These are phyloP conservation scores for Brassica juncea DNA, from an alignment of 345 rosid species.

Conservation along the genomic window DNA sequence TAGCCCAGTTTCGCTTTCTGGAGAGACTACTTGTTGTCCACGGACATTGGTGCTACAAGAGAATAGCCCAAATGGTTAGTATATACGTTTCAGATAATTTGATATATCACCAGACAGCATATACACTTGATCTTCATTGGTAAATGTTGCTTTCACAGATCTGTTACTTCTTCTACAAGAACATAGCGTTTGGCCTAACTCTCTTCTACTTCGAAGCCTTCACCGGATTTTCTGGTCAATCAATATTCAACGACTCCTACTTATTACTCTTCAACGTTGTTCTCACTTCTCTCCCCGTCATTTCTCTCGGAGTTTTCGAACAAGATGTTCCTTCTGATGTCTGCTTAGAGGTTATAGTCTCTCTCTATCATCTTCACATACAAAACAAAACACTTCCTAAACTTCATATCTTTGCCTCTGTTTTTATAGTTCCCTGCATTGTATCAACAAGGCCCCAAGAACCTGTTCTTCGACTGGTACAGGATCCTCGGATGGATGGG, in stretches of 20 bases:
- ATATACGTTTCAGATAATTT: background rate
- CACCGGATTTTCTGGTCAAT: constrained; percentile 68
- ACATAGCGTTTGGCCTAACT: constrained; percentile 73
- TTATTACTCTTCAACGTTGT: constrained; percentile 67
- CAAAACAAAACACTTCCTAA: background rate
- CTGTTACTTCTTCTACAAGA: constrained; percentile 75
- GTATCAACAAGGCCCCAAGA: constrained; percentile 73
- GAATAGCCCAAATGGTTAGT: constrained; percentile 77
- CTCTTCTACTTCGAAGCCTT: constrained; percentile 67
- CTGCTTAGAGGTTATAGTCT: constrained; percentile 63
- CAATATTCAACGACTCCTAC: constrained; percentile 65
- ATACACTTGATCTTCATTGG: constrained; percentile 23
- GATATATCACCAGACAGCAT: background rate
- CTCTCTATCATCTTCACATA: background rate
- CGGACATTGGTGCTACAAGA: constrained; percentile 83
- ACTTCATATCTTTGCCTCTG: background rate
- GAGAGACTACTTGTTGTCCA: constrained; percentile 77
- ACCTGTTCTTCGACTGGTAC: constrained; percentile 62
- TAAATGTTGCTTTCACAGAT: constrained; percentile 47
- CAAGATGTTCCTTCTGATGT: constrained; percentile 74
- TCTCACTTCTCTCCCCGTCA: constrained; percentile 74
- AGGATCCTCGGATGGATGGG: constrained; percentile 68
- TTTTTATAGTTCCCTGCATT: constrained; percentile 66
- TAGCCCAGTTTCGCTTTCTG: constrained; percentile 71
- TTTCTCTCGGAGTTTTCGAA: constrained; percentile 69